Evolutionary conservation across 495 filamentous ascomycete genomes (phyloP), one percentile per base, ranked within the genome.

Genomic region (Xylaria scruposa): DNA sequence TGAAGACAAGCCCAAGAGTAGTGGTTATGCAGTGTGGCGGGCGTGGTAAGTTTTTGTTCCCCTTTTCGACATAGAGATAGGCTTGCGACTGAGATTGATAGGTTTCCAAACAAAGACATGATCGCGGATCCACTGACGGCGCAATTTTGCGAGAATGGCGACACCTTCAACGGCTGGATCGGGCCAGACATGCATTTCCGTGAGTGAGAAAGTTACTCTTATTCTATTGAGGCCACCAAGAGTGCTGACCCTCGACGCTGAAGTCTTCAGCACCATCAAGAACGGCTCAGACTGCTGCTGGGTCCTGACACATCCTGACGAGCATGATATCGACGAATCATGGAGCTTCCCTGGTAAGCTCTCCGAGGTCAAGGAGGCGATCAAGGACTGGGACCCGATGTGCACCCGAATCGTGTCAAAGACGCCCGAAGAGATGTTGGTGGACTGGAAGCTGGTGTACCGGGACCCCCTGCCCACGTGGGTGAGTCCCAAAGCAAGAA

Each of bases 401-500:
- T 87, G 85, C 79, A 84, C 80, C 6, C 84, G 84, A 17, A 87
- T 92, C 51, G 82, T 91, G 1, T 85, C 85, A 38, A 89, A 88
- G 70, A 90, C 90, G 13, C 90, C 89, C 2, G 79, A 83, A 40
- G 70, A 78, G 24, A 76, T 74, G 38, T 73, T 91, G 1, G 86
- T 92, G 0, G 88, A 92, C 70, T 91, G 88, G 87, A 91, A 91
- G 74, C 77, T 92, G n/a, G 85, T 91, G 3, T 92, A 90, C 66
- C 83, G 90, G 46, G 89, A 91, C 74, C 89, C 89, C 1, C 76
- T 90, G 40, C 88, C 88, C 9, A 87, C 82, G 0, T 92, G 90
- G 90, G 84, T 89, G 0, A 90, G 86, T 60, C 81, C 86, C 42
- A 81, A 87, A 5, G 88, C 86, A 24, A 77, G 88, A 12, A 88